phyloP scores from a whole-genome alignment of 139 green algal genomes.

The Deuterostichococcus epilithicus region DNA sequence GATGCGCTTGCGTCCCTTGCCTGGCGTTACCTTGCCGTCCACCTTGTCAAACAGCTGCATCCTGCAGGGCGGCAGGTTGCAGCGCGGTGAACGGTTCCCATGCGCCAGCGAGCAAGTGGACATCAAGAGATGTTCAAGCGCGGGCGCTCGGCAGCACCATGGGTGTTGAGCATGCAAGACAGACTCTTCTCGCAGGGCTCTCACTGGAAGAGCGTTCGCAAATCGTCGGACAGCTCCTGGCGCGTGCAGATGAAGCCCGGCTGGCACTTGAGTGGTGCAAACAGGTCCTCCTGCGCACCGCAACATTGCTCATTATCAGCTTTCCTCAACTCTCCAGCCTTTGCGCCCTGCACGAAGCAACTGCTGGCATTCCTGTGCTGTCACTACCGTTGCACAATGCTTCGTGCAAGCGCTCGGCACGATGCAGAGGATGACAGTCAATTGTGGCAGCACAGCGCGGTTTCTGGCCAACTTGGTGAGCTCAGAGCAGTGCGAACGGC shows the following conservation, averaged over 20 bases:
- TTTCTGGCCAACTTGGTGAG: no score
- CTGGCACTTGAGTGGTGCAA: conserved; percentile 51
- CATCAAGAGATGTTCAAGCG: background rate
- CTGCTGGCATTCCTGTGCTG: no score
- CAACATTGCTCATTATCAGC: no score
- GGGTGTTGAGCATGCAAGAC: background rate
- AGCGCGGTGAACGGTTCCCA: no score
- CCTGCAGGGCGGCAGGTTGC: background rate
- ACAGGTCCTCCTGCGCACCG: conserved; percentile 51
- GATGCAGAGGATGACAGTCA: no score
- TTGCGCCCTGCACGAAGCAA: no score
- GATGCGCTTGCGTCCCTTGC: conserved; percentile 28
- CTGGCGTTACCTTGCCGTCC: conserved; percentile 49
- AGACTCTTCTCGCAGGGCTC: background rate
- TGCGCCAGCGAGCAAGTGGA: background rate
- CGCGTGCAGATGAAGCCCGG: conserved; percentile 38
- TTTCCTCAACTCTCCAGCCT: no score
- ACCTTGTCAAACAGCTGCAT: conserved; percentile 65
- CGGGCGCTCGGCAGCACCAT: background rate
- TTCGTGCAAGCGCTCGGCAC: no score
- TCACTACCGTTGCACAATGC: no score
- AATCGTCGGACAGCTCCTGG: conserved; percentile 39
- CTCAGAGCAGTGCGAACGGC: no score
- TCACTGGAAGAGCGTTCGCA: conserved; percentile 40
- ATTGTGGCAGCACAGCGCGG: no score